Evolutionary conservation across 2,329 filamentous ascomycete species (phyloP), one percentile per base, ranked within the genome.

Genomic region (Fusarium sp.): DNA sequence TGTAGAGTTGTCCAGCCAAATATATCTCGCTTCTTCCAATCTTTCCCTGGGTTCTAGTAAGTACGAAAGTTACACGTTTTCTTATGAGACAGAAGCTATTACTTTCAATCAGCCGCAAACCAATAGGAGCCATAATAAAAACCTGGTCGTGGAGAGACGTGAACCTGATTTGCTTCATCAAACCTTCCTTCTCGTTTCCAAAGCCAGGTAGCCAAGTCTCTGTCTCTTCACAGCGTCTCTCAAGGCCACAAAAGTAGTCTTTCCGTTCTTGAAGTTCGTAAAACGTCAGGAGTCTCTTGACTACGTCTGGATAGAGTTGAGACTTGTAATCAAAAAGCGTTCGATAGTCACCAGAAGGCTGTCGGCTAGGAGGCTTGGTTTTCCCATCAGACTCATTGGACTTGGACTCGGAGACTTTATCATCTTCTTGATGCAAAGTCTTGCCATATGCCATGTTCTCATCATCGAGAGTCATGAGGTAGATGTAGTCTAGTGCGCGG

Each of bases 291-390:
- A 52, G 33, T 9, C 15, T 16, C 33, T 15, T 35, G 15, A 35
- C 7, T 16, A 35, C 33, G 33, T 16, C 33, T 35, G 33, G 33
- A 35, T 35, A 35, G 8, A 35, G 33, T 35, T 35, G 33, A 37
- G 6, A 51, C 8, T 25, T 35, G 10, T 10, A 35, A 18, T 18
- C n/a, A 4, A 37, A 15, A 3, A 51, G n/a, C 16, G 4, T 19
- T 51, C 15, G 16, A 4, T 37, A 10, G 11, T 21, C n/a, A 3
- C 21, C 29, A 37, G 48, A 25, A 5, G 48, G 14, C 12, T 10
- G n/a, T 19, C n/a, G 7, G 8, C 12, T 23, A 0, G 7, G n/a
- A 35, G 8, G 10, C n/a, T 25, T 23, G 3, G 15, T 12, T 10
- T 16, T 8, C 7, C 10, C 29, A 11, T 7, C 12, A 7, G 7